Evolutionary conservation across 192 early-diverging fungal genomes (phyloP).

Genomic region (Mortierella hygrophila): DNA sequence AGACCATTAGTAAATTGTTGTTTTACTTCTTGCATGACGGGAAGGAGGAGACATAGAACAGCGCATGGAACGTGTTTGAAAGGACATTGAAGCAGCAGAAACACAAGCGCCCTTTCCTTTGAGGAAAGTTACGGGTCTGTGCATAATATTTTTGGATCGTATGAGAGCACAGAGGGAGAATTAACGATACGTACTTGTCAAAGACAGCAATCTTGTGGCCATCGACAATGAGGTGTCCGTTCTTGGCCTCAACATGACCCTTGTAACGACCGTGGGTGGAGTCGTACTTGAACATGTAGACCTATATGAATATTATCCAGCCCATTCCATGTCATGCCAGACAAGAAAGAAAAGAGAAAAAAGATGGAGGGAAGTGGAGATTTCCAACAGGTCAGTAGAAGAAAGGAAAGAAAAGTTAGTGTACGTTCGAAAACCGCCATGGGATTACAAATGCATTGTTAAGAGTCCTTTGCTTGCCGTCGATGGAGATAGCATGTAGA

Average conservation of each 20-base stretch:
- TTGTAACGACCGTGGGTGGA: constrained; percentile 97
- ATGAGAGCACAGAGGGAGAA: not conserved
- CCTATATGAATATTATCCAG: constrained; percentile 35
- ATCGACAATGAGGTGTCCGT: constrained; percentile 93
- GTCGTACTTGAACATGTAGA: constrained; percentile 98
- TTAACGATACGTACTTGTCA: constrained; percentile 58
- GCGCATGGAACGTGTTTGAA: not conserved
- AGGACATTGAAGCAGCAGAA: not conserved
- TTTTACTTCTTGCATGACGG: not conserved
- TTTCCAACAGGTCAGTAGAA: not conserved
- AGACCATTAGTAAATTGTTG: not conserved
- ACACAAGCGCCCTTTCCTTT: not conserved
- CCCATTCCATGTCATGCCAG: not conserved
- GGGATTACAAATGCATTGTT: not conserved
- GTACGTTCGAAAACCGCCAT: not conserved
- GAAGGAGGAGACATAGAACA: not conserved
- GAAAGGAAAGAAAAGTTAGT: not conserved
- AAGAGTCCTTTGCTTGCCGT: not conserved
- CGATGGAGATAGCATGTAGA: too few species aligned
- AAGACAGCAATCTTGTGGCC: constrained; percentile 83
- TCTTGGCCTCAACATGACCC: constrained; percentile 82
- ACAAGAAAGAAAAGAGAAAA: not conserved
- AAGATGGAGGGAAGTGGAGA: too few species aligned
- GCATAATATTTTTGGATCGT: not conserved
- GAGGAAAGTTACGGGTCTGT: not conserved